phyloP scores from a whole-genome alignment of 805 yeast genomes.

The Metschnikowia noctiluminum region DNA sequence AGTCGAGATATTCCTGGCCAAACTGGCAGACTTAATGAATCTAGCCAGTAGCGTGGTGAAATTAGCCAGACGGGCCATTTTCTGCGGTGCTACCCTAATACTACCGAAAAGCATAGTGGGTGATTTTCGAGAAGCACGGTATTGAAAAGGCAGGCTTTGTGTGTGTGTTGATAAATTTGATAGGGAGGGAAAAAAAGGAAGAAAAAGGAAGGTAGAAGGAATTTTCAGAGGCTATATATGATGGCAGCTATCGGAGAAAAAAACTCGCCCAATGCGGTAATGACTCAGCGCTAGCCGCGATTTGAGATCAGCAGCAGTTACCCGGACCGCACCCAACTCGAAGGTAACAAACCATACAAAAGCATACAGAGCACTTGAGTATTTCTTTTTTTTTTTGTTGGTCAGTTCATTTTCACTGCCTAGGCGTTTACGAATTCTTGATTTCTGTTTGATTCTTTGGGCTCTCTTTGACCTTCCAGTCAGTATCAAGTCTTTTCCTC shows the following conservation, averaged over 20 bases:
- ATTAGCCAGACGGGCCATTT: conserved; percentile 7
- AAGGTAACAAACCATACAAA: neutral
- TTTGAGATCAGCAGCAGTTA: conserved; percentile 21
- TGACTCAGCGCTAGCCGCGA: conserved; percentile 26
- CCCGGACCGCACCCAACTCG: conserved; percentile 12
- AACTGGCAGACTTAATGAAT: neutral
- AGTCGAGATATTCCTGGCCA: conserved; percentile 3
- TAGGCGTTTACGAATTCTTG: too few species aligned
- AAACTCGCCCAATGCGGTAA: conserved; percentile 21
- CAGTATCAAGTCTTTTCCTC: neutral
- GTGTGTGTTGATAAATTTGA: neutral
- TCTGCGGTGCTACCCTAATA: conserved; percentile 7
- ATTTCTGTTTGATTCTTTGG: too few species aligned
- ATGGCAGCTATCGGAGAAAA: conserved; percentile 12
- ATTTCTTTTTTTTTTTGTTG: too few species aligned
- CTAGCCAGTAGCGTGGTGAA: conserved; percentile 7
- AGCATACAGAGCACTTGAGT: too few species aligned
- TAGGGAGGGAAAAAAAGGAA: neutral
- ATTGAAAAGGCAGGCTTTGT: neutral
- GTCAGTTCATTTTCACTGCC: too few species aligned
- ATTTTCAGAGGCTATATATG: conserved; percentile 10
- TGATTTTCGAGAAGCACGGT: neutral
- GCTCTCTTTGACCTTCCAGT: too few species aligned
- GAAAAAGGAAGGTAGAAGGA: neutral
- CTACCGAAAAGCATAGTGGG: conserved; percentile 11